Base-by-base conservation (phyloP, 164 flowering plant genomes). In the Cinnamomum micranthum region DNA sequence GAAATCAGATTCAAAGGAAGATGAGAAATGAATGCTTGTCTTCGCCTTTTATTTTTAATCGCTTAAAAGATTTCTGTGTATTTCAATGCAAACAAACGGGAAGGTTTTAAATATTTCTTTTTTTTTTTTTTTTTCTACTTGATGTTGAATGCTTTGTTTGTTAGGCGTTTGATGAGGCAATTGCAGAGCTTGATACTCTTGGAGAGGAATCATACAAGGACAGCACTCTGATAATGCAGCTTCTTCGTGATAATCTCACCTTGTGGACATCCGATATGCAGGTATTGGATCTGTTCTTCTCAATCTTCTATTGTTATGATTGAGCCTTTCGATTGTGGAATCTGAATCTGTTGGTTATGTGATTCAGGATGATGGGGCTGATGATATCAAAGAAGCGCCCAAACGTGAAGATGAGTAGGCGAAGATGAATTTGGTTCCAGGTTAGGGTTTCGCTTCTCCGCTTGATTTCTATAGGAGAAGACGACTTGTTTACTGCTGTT, bases 151-250 rank as follows among this genome's bases (percentile, higher is more conserved):
- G 11, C 11, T 41, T 41, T 41, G 47, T 41, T 41, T 9, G 66
- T 65, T 20, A 92, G 97, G 97, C 97, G 12, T 89, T 89, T 79
- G 94, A 89, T 80, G 93, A 91, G 76, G 97, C 97, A 17, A 91
- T 91, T 63, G 91, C 92, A 4, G 95, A 90, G 84, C 83, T 92
- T 74, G 97, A 90, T 72, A 88, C 95, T n/a, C 84, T 92, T 12
- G 95, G 95, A 0, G 97, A 90, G 80, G 97, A 92, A 79, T 90
- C 93, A 12, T 90, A 90, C 89, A 92, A 92, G 82, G 97, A 92
- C 62, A 88, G 91, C 87, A 92, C 93, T 68, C 84, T 90, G 85
- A 92, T 92, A 55, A 92, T 90, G 97, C 95, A 92, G 81, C 97
- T 91, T 62, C 95, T 92, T 50, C 92, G 97, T 19, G 97, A 92